Base-by-base conservation (phyloP, 2,329 filamentous ascomycete genomes). In the Neofusicoccum parvum region DNA sequence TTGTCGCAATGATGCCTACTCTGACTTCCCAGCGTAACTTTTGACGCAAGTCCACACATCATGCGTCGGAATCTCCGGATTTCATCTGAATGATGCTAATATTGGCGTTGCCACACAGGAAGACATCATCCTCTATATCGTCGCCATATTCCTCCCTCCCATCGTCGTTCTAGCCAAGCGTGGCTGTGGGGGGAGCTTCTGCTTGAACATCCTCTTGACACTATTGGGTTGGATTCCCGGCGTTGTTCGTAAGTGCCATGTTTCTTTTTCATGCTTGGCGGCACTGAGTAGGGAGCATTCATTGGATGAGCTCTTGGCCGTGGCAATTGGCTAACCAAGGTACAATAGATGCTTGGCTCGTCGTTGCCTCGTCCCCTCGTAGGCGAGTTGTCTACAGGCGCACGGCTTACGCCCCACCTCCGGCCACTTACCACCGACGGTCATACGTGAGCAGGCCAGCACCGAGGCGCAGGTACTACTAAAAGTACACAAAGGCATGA, bases 121-220 rank as follows among this genome's bases (percentile, higher is more conserved):
- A 64, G 62, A 64, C 62, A n/a, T 53, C 32, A 45, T 64, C 50
- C 62, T 64, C 39, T 46, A 54, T 17, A 53, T 64, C 27, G 51
- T 54, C 15, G 62, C 62, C 27, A 56, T 64, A n/a, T 56, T 64
- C 37, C 49, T 64, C 27, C 62, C 62, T 3, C 62, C 62, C 2
- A 49, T 64, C 39, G 62, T 64, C 3, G 62, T 64, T 6, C 17
- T 64, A 9, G 51, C 51, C 7, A 64, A 56, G 50, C 41, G 41
- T 3, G 62, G 62, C 50, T 64, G 62, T 12, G 62, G 62, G 23
- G 49, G 50, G 41, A 48, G 23, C 20, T 48, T 64, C 49, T 64
- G 62, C 27, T 50, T 64, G 4, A 64, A 56, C 23, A 39, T 64
- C 27, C 5, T 64, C 2, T 27, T 64, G 27, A 64, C 62, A 4